Conservation (phyloP, 1,284 basidiomycete species). For the Cryptococcus wingfieldii region DNA sequence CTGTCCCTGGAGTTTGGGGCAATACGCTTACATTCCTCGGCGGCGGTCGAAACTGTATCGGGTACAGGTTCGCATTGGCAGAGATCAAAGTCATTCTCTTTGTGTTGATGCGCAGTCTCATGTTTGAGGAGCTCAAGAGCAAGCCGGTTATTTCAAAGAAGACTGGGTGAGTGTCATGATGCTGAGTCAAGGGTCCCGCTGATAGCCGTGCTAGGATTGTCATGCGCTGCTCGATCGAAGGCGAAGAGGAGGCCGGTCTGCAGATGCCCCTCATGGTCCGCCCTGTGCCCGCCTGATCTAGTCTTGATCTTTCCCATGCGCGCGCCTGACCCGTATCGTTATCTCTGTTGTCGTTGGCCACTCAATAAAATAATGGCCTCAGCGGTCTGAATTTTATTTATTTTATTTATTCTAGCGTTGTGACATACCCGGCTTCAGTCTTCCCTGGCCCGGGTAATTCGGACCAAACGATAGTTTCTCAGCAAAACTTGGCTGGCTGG, state of each 20-base stretch:
- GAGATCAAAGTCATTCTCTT: conserved; percentile 63
- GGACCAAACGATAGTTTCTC: too few relatives aligned
- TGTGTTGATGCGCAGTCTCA: conserved; percentile 56
- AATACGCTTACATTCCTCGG: conserved; percentile 64
- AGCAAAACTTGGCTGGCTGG: too few relatives aligned
- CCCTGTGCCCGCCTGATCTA: conserved; percentile 6
- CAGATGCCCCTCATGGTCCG: conserved; percentile 46
- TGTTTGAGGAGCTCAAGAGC: conserved; percentile 53
- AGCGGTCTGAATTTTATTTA: too few relatives aligned
- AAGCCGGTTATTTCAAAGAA: conserved; percentile 35
- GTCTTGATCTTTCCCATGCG: too few relatives aligned
- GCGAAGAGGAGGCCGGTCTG: conserved; percentile 39
- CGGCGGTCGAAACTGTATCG: conserved; percentile 66
- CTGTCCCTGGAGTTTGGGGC: conserved; percentile 61
- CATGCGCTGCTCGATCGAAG: conserved; percentile 41
- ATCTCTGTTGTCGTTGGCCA: too few relatives aligned
- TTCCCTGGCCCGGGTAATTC: too few relatives aligned
- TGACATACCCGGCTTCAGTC: too few relatives aligned
- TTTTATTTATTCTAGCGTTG: too few relatives aligned
- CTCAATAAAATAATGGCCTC: too few relatives aligned
- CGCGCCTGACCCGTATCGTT: too few relatives aligned
- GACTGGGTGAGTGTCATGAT: conserved; percentile 25
- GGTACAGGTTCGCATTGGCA: conserved; percentile 64
- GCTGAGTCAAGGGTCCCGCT: too few relatives aligned
- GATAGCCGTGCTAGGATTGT: conserved; percentile 30